Evolutionary conservation across 2,329 filamentous ascomycete species (phyloP), one percentile per base, ranked within the genome.

Genomic region (Teratosphaeria epicoccoides): DNA sequence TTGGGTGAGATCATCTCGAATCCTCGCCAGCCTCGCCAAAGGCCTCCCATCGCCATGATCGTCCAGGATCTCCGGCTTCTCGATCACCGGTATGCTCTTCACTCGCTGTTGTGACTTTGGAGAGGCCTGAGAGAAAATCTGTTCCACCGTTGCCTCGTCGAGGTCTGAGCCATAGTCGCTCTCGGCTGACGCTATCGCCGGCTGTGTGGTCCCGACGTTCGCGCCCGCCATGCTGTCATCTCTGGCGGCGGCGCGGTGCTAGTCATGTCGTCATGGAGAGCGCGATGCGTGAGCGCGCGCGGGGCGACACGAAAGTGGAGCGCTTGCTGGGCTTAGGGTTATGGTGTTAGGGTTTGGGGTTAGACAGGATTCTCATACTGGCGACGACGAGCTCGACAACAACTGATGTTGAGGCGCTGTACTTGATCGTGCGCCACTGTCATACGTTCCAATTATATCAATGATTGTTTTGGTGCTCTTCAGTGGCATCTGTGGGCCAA

Each of bases 91-190:
- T 37, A 25, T 49, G 11, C 49, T 20, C 7, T 53, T 26, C 7
- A 17, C 22, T 9, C 28, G n/a, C 23, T n/a, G 20, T 7, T 24
- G 14, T n/a, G 24, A 26, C 44, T 69, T 66, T 23, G 67, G 57
- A 43, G 67, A 67, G 49, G 73, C 67, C 58, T 74, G 68, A 47
- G 71, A 69, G 49, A 83, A 67, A 25, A 83, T 63, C 37, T 73
- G 68, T 59, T 73, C 71, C 50, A 82, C 61, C 28, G 78, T 67
- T 46, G 73, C 72, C 55, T 80, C 75, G 68, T 82, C 79, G 57
- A 84, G 75, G 55, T 85, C 81, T 4, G 79, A 81, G 55, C 80
- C 82, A 74, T 84, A 84, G 57, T 83, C 80, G 65, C 77, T 82
- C 46, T 70, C 61, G 24, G 51, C 55, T 26, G 14, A n/a, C 26